These are phyloP conservation scores for Pelagophyceae sp. DNA, from an alignment of 352 stramenopile species.

Conservation along the genomic window DNA sequence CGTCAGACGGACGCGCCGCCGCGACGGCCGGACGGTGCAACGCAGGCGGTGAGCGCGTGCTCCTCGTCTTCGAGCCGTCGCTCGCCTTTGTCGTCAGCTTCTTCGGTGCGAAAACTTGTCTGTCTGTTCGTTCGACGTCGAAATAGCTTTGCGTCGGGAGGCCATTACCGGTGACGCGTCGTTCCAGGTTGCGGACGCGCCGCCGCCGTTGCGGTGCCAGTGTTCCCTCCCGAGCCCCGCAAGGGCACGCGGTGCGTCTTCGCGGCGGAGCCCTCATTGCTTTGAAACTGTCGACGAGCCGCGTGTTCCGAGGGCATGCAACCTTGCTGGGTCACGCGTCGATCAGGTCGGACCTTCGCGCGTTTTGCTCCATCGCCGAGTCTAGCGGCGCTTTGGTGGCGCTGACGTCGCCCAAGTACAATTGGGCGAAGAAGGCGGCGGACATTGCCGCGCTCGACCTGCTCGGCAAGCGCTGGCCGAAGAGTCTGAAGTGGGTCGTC, in stretches of 20 bases:
- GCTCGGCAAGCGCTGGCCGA: not conserved
- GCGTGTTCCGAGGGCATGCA: too few relatives aligned
- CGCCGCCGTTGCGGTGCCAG: slow-evolving; percentile 81
- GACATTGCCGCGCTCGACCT: not conserved
- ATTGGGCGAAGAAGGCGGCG: not conserved
- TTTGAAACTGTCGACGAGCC: too few relatives aligned
- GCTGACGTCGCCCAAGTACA: slow-evolving; percentile 55
- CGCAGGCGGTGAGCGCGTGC: slow-evolving; percentile 59
- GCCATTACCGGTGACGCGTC: too few relatives aligned
- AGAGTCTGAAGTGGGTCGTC: not conserved
- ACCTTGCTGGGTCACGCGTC: too few relatives aligned
- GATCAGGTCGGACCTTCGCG: slow-evolving; percentile 68
- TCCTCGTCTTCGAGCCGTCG: slow-evolving; percentile 93
- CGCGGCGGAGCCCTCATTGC: too few relatives aligned
- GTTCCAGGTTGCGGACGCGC: slow-evolving; percentile 81
- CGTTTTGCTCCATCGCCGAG: slow-evolving; percentile 84
- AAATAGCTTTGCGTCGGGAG: too few relatives aligned
- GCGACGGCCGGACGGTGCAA: too few relatives aligned
- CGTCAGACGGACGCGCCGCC: too few relatives aligned
- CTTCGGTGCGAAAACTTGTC: too few relatives aligned
- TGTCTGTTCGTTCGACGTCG: too few relatives aligned
- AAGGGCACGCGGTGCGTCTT: not conserved
- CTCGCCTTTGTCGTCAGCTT: slow-evolving; percentile 96
- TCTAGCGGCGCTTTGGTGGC: slow-evolving; percentile 77
- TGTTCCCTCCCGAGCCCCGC: slow-evolving; percentile 4